Evolutionary conservation across 2,329 filamentous ascomycete genomes (phyloP), one percentile per base, ranked within the genome.

Genomic region (Exophiala spinifera): DNA sequence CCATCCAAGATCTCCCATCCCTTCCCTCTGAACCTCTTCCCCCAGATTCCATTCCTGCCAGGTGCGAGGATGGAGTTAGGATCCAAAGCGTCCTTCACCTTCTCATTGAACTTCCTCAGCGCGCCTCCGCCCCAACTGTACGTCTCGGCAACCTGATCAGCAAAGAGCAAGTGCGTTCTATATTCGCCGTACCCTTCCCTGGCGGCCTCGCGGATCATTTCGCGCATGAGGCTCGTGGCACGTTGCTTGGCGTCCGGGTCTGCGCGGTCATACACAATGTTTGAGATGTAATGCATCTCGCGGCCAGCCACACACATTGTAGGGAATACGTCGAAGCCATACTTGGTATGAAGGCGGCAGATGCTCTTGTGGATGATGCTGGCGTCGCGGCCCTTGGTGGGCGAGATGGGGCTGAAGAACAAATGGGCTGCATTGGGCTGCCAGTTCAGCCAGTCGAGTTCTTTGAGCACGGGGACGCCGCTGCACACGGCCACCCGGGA

Each of bases 51-150:
- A 55, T 74, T 74, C 55, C 73, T 72, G 0, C 76, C 76, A 2
- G 74, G 75, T 6, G 73, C 72, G 47, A 77, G 57, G 46, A 78
- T 77, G 0, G 73, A 73, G 56, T 76, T 77, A 1, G 75, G 74
- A 65, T 77, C 74, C n/a, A 78, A 52, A 1, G 72, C 70, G 63
- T 77, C 72, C 62, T 77, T 78, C 49, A 78, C 68, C 40, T 61
- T 66, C 63, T 76, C 71, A 52, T 75, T 75, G 49, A 78, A 69
- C 51, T 66, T 70, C 65, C 72, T 68, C 59, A 73, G 61, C 3
- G 72, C 72, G 51, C 70, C 65, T 42, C 71, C 65, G 33, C 72
- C 72, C 65, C 69, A 77, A 33, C 66, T 69, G 55, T 76, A 77
- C 1, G 73, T 75, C 36, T 67, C 64, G 1, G 73, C 72, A 43